Percentiles rank a stretch among this genome's conserved stretches.
Evolutionary conservation across 306 rosid species (phyloP).

Genomic region (Cucumis melo): DNA sequence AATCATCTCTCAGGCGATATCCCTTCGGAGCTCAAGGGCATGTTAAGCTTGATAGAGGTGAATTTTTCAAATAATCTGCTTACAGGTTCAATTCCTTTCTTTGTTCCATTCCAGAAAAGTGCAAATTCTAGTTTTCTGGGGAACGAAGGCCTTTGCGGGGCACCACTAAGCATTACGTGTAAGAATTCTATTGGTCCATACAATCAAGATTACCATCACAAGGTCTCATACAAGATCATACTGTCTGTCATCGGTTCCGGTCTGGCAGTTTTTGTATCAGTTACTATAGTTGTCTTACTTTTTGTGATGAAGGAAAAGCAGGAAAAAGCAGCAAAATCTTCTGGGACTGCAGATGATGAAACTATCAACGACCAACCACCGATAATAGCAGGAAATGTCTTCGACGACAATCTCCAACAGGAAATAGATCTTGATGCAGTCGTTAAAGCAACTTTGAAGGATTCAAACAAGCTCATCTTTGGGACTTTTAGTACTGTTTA

Average conservation of each 20-base stretch:
- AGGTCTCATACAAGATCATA: constrained; percentile 81
- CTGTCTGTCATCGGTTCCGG: constrained; percentile 85
- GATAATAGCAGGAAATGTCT: constrained; percentile 69
- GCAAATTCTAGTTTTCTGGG: constrained; percentile 67
- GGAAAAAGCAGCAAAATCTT: constrained; percentile 65
- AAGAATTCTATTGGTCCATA: constrained; percentile 33
- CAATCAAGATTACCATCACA: constrained; percentile 47
- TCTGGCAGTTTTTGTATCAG: constrained; percentile 72
- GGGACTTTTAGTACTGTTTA: constrained; percentile 95
- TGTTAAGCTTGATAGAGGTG: constrained; percentile 97
- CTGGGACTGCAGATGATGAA: constrained; percentile 46
- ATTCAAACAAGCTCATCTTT: constrained; percentile 64
- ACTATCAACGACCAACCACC: constrained; percentile 28
- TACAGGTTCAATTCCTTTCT: constrained; percentile 64
- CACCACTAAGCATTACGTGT: constrained; percentile 57
- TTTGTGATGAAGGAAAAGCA: constrained; percentile 87
- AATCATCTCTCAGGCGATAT: constrained; percentile 69
- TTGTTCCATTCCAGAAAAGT: constrained; percentile 88
- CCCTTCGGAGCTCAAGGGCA: constrained; percentile 74
- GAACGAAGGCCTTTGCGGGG: constrained; percentile 91
- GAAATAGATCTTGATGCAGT: constrained; percentile 85
- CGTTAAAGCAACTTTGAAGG: constrained; percentile 81
- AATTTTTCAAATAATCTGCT: constrained; percentile 84
- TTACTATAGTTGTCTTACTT: constrained; percentile 69
- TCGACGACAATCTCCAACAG: constrained; percentile 74